Conservation (phyloP, 139 green algal genomes). For the Yamagishiella unicocca region DNA sequence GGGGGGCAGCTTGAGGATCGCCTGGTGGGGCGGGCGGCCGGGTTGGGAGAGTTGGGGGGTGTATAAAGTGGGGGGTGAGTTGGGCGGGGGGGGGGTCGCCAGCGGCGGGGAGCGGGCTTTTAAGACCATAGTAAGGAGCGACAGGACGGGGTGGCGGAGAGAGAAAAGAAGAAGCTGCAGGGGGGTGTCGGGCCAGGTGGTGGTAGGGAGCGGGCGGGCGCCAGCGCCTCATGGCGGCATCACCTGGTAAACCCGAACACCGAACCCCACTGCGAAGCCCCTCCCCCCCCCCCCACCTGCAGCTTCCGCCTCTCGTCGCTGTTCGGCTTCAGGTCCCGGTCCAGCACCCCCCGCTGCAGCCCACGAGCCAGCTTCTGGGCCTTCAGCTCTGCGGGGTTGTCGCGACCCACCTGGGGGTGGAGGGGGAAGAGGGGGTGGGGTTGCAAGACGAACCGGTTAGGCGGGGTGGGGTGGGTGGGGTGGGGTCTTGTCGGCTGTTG, state of each 20-base stretch:
- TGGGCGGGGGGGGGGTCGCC: too few relatives aligned
- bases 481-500: too few relatives aligned
- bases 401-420: constrained; percentile 70
- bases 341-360: constrained; percentile 75
- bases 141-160: too few relatives aligned
- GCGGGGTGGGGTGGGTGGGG: not conserved
- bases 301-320: constrained; percentile 76
- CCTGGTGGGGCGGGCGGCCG: not conserved
- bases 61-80: too few relatives aligned
- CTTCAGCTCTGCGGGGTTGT: constrained; percentile 94
- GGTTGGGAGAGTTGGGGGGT: not conserved
- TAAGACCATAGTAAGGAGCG: too few relatives aligned
- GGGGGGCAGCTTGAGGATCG: constrained; percentile 65
- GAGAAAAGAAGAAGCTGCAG: too few relatives aligned
- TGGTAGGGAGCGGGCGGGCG: too few relatives aligned
- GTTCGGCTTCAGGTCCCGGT: constrained; percentile 89
- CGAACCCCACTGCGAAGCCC: too few relatives aligned
- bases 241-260: too few relatives aligned
- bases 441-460: not conserved
- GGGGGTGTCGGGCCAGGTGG: too few relatives aligned
- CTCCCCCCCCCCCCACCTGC: constrained; percentile 41
- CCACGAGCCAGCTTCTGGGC: constrained; percentile 92
- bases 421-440: not conserved
- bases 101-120: too few relatives aligned
- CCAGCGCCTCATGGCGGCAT: too few relatives aligned